Conservation (phyloP, 2,329 filamentous ascomycete genomes). For the Aureobasidium pullulans region DNA sequence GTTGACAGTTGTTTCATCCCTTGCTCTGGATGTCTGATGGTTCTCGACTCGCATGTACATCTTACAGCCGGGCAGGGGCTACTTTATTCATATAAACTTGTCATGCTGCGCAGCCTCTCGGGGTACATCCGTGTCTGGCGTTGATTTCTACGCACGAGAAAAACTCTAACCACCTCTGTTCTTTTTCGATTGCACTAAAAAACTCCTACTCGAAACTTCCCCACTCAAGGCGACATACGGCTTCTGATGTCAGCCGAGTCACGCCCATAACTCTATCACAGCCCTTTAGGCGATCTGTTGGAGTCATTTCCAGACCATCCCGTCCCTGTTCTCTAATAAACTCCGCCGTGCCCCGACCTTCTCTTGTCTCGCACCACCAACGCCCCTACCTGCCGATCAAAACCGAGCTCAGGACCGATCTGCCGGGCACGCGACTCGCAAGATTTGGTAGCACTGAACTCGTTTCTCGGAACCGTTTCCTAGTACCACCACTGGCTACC, state of each 20-base stretch:
- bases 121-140: constrained; percentile 9
- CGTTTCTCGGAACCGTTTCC: constrained; percentile 12
- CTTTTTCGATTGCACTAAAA: constrained; percentile 6
- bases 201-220: constrained; percentile 2
- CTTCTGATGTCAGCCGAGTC: constrained; percentile 12
- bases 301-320: constrained; percentile 7
- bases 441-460: constrained; percentile 14
- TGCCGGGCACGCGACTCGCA: constrained; percentile 13
- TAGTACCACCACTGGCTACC: constrained; percentile 6
- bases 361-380: constrained; percentile 13
- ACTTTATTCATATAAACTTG: neutral
- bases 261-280: constrained; percentile 3
- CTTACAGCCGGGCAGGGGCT: constrained; percentile 1
- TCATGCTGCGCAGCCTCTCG: constrained; percentile 1
- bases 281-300: constrained; percentile 4
- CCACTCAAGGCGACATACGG: neutral
- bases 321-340: constrained; percentile 4
- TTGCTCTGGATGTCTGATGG: constrained; percentile 20
- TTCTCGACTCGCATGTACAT: constrained; percentile 5
- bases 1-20: constrained; percentile 26
- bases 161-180: constrained; percentile 4
- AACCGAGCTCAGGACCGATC: constrained; percentile 8
- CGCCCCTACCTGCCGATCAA: constrained; percentile 5
- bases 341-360: constrained; percentile 5
- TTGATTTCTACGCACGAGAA: neutral